A percentile compares a stretch with the other conserved stretches of the same genome.
Evolutionary conservation across 805 yeast genomes (phyloP).

Genomic region (Grigorovia yakushimaensis): DNA sequence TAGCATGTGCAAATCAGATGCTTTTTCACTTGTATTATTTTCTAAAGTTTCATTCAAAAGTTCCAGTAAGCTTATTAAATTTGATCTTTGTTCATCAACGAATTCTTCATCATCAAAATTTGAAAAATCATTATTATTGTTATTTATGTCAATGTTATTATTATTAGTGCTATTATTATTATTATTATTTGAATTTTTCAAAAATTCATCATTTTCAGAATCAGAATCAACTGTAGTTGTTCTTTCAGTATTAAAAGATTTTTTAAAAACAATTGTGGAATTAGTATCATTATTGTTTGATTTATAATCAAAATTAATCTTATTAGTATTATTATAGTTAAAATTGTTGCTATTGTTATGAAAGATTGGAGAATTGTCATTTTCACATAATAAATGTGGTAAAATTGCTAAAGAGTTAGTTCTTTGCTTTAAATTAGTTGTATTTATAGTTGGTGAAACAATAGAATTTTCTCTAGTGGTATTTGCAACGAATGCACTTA

Average conservation of each 20-base stretch:
- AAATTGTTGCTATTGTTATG: not conserved
- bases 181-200: not conserved
- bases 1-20: slow-evolving; percentile 26
- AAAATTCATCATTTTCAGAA: not conserved
- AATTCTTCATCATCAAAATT: slow-evolving; percentile 1
- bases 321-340: not conserved
- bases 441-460: slow-evolving; percentile 1
- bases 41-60: slow-evolving; percentile 27
- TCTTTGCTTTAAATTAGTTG: slow-evolving; percentile 8
- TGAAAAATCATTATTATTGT: not conserved
- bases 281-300: not conserved
- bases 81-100: slow-evolving; percentile 17
- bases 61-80: slow-evolving; percentile 22
- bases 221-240: not conserved
- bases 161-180: not conserved
- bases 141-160: not conserved
- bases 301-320: not conserved
- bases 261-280: not conserved
- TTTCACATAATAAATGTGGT: slow-evolving; percentile 7
- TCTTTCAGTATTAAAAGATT: not conserved
- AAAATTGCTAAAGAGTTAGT: slow-evolving; percentile 15
- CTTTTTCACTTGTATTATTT: slow-evolving; percentile 22
- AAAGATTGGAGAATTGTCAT: slow-evolving; percentile 2
- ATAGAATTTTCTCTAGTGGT: slow-evolving; percentile 3
- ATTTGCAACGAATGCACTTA: slow-evolving; percentile 24